Evolutionary conservation across 2,329 filamentous ascomycete species (phyloP).

Genomic region (Thielaviopsis euricoi): DNA sequence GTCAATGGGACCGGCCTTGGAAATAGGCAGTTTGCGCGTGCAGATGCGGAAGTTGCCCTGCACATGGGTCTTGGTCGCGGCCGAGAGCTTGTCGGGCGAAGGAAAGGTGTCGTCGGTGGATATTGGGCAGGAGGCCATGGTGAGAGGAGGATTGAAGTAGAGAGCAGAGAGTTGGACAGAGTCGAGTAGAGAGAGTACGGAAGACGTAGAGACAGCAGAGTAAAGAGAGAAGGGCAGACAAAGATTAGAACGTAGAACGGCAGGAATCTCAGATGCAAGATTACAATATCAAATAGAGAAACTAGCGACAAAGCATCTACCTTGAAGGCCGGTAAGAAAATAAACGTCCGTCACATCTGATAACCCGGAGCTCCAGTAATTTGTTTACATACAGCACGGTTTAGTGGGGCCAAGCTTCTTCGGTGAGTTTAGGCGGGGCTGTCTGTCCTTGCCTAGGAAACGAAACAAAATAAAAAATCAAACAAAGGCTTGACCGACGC

Average conservation of each 20-base stretch:
- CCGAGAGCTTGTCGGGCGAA: slow-evolving; percentile 29
- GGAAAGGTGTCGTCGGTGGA: slow-evolving; percentile 38
- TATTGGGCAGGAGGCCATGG: slow-evolving; percentile 11
- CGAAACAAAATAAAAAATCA: too few relatives aligned
- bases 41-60: slow-evolving; percentile 58
- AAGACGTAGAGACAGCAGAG: background rate
- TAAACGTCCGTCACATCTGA: background rate
- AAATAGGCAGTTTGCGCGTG: slow-evolving; percentile 83
- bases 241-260: too few relatives aligned
- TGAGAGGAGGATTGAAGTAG: background rate
- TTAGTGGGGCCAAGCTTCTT: background rate
- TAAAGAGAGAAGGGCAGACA: too few relatives aligned
- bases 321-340: background rate
- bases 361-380: background rate
- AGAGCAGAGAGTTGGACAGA: background rate
- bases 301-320: too few relatives aligned
- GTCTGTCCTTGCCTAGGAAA: too few relatives aligned
- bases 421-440: background rate
- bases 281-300: too few relatives aligned
- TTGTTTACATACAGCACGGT: background rate
- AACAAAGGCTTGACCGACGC: too few relatives aligned
- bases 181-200: too few relatives aligned
- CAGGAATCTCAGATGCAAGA: too few relatives aligned
- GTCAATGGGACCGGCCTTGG: slow-evolving; percentile 81
- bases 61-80: slow-evolving; percentile 37